Percentiles rank a stretch among this genome's conserved stretches.
phyloP scores from a whole-genome alignment of 176 grass and related monocot genomes.

The Aegilops speltoides region DNA sequence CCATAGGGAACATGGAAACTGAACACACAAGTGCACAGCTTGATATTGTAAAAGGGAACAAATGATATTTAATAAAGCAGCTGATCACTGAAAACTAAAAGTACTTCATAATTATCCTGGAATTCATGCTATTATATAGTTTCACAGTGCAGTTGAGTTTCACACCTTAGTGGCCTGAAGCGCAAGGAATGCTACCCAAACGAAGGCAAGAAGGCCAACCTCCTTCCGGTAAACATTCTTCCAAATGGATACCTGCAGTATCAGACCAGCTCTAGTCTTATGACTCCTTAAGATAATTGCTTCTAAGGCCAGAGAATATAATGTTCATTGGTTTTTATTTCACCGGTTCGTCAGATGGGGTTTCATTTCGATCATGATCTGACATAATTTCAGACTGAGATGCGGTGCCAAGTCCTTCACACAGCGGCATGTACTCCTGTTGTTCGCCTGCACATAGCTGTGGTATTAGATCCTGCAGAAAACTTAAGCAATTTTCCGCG shows the following conservation, averaged over 20 bases:
- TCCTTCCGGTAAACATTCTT: constrained; percentile 79
- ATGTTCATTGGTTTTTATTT: background rate
- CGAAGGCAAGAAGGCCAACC: constrained; percentile 61
- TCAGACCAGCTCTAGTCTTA: background rate
- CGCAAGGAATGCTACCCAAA: constrained; percentile 69
- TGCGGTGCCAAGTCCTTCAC: background rate
- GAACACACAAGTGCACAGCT: background rate
- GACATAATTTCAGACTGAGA: background rate
- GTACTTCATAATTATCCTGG: background rate
- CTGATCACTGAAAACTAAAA: background rate
- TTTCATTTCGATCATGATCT: background rate
- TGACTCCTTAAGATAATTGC: background rate
- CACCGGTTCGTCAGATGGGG: background rate
- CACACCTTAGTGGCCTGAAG: constrained; percentile 77
- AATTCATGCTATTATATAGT: background rate
- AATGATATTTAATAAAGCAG: background rate
- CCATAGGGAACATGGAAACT: background rate
- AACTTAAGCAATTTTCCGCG: background rate
- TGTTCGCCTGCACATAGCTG: constrained; percentile 31
- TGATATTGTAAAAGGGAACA: background rate
- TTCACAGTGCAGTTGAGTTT: background rate
- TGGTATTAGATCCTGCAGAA: background rate
- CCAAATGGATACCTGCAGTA: constrained; percentile 54
- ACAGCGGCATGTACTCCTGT: constrained; percentile 44
- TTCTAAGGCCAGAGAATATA: background rate